Evolutionary conservation across 2,329 filamentous ascomycete species (phyloP), one percentile per base, ranked within the genome.

Genomic region (Gremmenia infestans): DNA sequence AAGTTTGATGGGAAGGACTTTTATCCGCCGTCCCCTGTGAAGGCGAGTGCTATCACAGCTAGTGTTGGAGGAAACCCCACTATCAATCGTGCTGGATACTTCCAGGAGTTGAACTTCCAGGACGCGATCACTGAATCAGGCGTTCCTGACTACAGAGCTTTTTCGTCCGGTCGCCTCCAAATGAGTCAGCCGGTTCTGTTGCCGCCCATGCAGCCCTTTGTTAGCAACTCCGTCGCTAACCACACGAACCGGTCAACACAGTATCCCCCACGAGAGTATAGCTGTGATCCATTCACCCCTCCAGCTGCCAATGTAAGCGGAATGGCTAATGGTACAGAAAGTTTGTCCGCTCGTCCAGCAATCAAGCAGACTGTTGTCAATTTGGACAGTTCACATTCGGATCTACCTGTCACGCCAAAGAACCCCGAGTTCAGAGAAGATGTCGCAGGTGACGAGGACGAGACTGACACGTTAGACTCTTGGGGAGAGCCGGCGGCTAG

Each of bases 1-100:
- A 85, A 82, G 67, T 87, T 83, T 62, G 82, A 86, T 61, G 82
- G 83, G 23, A 84, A 82, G 66, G 77, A 85, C 65, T 86, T 86
- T 62, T 86, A 85, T 59, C 80, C 78, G 32, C 72, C 80, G 3
- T 84, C 82, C 0, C 80, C 81, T 1, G 67, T 70, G 59, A 81
- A 79, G 65, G 63, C 70, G 23, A 43, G 36, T 14, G 48, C 52
- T 48, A 50, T 45, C 14, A 50, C 45, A 15, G 59, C 15, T 37
- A 42, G 28, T 32, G 15, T 40, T 39, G 43, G 39, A 36, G 19
- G 15, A 37, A 48, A 42, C 14, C 32, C 28, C 9, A 32, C 9
- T 32, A 32, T n/a, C 35, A 28, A 50, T 40, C 19, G n/a, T 12
- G 19, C 48, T 11, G 12, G 17, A 17, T 19, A 40, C 22, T 22